Evolutionary conservation across 805 yeast genomes (phyloP).

Genomic region (Allodekkera sacchari): DNA sequence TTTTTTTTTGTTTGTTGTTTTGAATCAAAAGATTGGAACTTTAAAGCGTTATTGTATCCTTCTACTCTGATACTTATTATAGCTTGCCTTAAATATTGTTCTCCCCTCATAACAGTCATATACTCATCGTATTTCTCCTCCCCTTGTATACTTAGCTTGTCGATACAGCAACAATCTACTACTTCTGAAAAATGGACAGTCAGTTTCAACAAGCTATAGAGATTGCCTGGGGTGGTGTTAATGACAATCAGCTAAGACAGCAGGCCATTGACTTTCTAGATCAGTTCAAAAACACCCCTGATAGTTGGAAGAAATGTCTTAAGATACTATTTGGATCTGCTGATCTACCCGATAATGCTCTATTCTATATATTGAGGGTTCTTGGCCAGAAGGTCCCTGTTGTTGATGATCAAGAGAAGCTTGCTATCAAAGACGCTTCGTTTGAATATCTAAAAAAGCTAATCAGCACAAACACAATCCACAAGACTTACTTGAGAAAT

Average conservation of each 20-base stretch:
- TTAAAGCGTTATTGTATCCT: no score
- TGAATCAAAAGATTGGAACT: no score
- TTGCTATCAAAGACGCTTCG: slow-evolving; percentile 37
- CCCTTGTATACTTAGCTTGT: no score
- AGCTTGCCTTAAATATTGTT: no score
- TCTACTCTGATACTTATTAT: no score
- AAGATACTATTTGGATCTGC: slow-evolving; percentile 27
- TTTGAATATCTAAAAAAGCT: slow-evolving; percentile 34
- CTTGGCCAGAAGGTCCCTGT: slow-evolving; percentile 46
- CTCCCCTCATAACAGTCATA: no score
- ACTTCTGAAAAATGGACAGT: slow-evolving; percentile 23
- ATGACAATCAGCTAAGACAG: slow-evolving; percentile 52
- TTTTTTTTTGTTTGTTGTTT: no score
- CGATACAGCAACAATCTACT: not conserved
- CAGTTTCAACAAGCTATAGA: slow-evolving; percentile 87
- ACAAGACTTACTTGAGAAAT: slow-evolving; percentile 41
- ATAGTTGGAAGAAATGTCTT: slow-evolving; percentile 50
- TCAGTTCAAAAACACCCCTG: slow-evolving; percentile 43
- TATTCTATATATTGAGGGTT: slow-evolving; percentile 65
- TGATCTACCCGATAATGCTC: slow-evolving; percentile 33
- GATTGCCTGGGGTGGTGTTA: slow-evolving; percentile 60
- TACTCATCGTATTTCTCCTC: no score
- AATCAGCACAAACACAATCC: slow-evolving; percentile 17
- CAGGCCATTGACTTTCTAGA: slow-evolving; percentile 50
- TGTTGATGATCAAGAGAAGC: slow-evolving; percentile 37